Evolutionary conservation across 2,329 filamentous ascomycete genomes (phyloP), one percentile per base, ranked within the genome.

Genomic region (Fusarium protoensiforme): DNA sequence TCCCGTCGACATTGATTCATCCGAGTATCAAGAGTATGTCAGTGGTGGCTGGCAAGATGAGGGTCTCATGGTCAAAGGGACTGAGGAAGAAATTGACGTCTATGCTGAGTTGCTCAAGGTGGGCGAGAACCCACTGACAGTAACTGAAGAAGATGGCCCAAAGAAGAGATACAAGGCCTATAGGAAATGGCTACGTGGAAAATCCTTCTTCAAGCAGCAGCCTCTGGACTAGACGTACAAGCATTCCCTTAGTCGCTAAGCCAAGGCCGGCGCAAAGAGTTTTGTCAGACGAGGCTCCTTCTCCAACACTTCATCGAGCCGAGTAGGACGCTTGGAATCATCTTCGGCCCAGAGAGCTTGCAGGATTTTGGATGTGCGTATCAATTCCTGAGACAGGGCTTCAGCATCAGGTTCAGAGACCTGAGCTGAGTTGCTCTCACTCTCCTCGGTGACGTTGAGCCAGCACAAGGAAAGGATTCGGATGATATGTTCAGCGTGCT

Each of bases 111-210:
- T 96, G 78, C 81, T 98, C 64, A 89, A 88, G 48, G 90, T 96
- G 14, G 90, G 89, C 6, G 93, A 96, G 69, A 94, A 98, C 77
- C 94, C 94, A 20, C 84, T 99, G 61, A 97, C 94, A 3, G 96
- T 98, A 16, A 92, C 91, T 1, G 92, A 95, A 51, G 95, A 97
- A 78, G 96, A 98, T 81, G 88, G 91, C 53, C 88, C 89, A 43
- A 98, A 97, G 88, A 98, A 98, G 87, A 88, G 96, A 76, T 99
- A 99, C 83, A 98, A 98, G 84, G 94, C 95, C 11, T 99, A 99
- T 83, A 87, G 92, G 78, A 97, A 98, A 83, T 99, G 96, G 96
- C 86, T 99, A 79, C 89, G 92, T 71, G 96, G 96, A 20, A 98
- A 98, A 85, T 98, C 94, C 78, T 88, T 98, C 78, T 98, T 98